Conservation (phyloP, 495 filamentous ascomycete species). For the Trichoderma asperelloides region DNA sequence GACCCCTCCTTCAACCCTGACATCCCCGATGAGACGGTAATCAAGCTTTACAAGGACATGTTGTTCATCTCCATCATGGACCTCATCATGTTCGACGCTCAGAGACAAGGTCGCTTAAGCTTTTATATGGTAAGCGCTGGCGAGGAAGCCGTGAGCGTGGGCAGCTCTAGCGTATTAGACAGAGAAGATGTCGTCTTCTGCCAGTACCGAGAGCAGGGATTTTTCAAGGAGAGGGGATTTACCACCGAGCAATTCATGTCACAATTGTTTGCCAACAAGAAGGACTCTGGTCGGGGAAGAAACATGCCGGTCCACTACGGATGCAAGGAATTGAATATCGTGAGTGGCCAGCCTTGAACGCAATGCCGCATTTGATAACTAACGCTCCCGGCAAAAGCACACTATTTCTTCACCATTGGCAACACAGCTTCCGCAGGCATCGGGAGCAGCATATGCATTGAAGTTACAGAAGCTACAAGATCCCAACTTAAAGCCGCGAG, state of each 20-base stretch:
- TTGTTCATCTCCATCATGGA: constrained; percentile 84
- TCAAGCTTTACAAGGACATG: constrained; percentile 56
- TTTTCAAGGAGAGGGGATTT: constrained; percentile 85
- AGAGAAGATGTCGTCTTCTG: constrained; percentile 86
- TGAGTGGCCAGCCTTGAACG: constrained; percentile 28
- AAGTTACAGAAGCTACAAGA: constrained; percentile 76
- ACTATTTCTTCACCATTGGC: constrained; percentile 89
- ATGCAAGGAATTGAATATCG: constrained; percentile 69
- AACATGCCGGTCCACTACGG: constrained; percentile 99
- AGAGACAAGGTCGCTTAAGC: constrained; percentile 70
- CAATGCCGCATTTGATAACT: constrained; percentile 4
- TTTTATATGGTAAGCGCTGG: constrained; percentile 99
- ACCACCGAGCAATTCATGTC: constrained; percentile 84
- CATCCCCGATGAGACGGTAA: constrained; percentile 57
- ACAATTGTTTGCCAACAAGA: constrained; percentile 83
- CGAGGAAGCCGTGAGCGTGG: constrained; percentile 90
- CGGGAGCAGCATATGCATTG: constrained; percentile 88
- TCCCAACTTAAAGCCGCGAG: constrained; percentile 50
- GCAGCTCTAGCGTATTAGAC: constrained; percentile 69
- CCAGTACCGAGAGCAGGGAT: constrained; percentile 90
- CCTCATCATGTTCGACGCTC: constrained; percentile 83
- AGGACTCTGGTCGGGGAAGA: constrained; percentile 73
- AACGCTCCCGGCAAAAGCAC: constrained; percentile 44
- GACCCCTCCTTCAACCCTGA: constrained; percentile 57
- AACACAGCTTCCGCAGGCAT: constrained; percentile 91